phyloP scores from a whole-genome alignment of 2,329 filamentous ascomycete genomes.

The Paraphoma sp. region DNA sequence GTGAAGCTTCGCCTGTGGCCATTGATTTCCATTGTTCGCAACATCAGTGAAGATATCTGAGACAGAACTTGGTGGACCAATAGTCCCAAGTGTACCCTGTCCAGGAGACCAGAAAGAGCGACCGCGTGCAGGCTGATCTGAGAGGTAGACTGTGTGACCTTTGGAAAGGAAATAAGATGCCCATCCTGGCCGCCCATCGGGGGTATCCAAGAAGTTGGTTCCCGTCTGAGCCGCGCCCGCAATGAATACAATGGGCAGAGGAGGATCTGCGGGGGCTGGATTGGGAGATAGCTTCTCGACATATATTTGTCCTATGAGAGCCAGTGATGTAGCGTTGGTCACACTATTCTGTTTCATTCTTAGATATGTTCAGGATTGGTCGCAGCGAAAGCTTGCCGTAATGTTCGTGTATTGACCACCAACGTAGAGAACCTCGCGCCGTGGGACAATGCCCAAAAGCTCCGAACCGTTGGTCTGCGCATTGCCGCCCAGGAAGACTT shows the following conservation, averaged over 20 bases:
- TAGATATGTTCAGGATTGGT: not conserved
- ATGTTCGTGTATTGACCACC: constrained; percentile 20
- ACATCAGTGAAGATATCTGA: constrained; percentile 10
- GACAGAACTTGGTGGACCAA: constrained; percentile 1
- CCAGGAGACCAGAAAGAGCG: constrained; percentile 47
- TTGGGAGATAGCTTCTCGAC: constrained; percentile 15
- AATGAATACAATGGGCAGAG: constrained; percentile 15
- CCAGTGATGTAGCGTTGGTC: constrained; percentile 7
- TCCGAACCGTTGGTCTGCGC: constrained; percentile 12
- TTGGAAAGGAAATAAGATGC: constrained; percentile 54
- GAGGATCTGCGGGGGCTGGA: not conserved
- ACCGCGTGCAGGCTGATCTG: constrained; percentile 55
- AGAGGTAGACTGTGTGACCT: constrained; percentile 57
- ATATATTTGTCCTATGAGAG: constrained; percentile 10
- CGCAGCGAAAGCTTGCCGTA: constrained; percentile 6
- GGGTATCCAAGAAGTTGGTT: constrained; percentile 48
- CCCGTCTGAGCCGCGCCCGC: constrained; percentile 23
- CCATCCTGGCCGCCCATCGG: constrained; percentile 59
- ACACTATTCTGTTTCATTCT: constrained; percentile 5
- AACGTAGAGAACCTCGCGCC: constrained; percentile 22
- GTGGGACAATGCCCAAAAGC: constrained; percentile 15
- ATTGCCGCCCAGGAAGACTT: constrained; percentile 10
- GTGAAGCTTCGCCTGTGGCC: constrained; percentile 52
- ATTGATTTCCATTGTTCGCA: constrained; percentile 21
- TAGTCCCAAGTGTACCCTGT: not conserved